These are phyloP conservation scores for Phytopythium oedochilum DNA, from an alignment of 352 stramenopile species.

Conservation along the genomic window DNA sequence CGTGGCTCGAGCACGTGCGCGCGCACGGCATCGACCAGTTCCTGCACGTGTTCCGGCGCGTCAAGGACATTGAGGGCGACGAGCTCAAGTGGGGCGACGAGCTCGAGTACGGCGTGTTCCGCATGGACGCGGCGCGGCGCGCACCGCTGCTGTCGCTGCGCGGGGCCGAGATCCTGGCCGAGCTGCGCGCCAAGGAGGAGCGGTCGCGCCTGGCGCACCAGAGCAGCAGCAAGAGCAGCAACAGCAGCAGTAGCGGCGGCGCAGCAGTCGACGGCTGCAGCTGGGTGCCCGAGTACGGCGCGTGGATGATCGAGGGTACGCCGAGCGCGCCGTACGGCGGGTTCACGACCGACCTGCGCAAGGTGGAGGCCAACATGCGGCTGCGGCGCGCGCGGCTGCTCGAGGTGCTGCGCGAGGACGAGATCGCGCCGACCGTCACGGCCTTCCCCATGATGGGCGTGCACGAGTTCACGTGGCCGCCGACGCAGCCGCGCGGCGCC, in stretches of 20 bases:
- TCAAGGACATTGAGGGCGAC: slow-evolving; percentile 94
- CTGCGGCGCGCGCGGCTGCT: slow-evolving; percentile 93
- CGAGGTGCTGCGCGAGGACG: slow-evolving; percentile 90
- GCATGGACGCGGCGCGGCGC: slow-evolving; percentile 86
- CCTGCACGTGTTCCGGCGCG: slow-evolving; percentile 94
- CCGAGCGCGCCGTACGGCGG: slow-evolving; percentile 92
- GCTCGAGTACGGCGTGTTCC: slow-evolving; percentile 98
- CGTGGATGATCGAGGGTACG: slow-evolving; percentile 99
- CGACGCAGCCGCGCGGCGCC: slow-evolving; percentile 49
- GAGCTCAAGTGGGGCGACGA: slow-evolving; percentile 98
- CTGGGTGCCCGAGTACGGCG: slow-evolving; percentile 99
- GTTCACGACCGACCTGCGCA: slow-evolving; percentile 93
- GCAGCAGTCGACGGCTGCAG: slow-evolving; percentile 93
- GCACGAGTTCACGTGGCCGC: slow-evolving; percentile 87
- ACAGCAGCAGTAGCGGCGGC: no score
- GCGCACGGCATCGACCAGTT: slow-evolving; percentile 96
- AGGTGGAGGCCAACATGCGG: slow-evolving; percentile 98
- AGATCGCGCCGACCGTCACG: slow-evolving; percentile 96
- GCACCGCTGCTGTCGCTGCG: slow-evolving; percentile 89
- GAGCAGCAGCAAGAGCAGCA: slow-evolving; percentile 25
- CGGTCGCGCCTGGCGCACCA: slow-evolving; percentile 16
- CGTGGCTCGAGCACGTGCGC: slow-evolving; percentile 95
- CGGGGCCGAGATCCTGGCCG: slow-evolving; percentile 92
- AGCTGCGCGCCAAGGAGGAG: slow-evolving; percentile 90
- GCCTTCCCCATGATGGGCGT: slow-evolving; percentile 97